Base-by-base conservation (phyloP, 2,329 filamentous ascomycete genomes). In the Dendrostoma leiphaemia region DNA sequence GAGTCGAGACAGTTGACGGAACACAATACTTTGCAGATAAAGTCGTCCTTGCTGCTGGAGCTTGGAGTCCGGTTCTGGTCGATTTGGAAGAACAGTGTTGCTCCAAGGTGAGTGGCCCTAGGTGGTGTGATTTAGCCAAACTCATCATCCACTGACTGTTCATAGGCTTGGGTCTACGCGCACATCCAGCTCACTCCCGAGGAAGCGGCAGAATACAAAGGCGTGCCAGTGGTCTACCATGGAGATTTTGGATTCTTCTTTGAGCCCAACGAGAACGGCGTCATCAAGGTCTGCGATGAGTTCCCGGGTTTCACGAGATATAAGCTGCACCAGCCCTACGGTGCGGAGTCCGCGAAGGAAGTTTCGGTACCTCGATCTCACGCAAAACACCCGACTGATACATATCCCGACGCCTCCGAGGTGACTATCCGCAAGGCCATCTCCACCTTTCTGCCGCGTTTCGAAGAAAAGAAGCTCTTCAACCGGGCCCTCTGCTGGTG, bases 231-330 rank as follows among this genome's bases (percentile, higher is more conserved):
- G 0, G 65, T 78, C 1, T 78, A 77, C 59, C 73, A 79, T 32
- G 69, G 74, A 40, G 73, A 74, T 5, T 64, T 72, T 28, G 76
- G 76, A 1, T 79, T 78, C 64, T 78, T 78, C 64, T 78, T 79
- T 63, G 75, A 78, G 53, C 71, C 73, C 1, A 71, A 72, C 47
- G 72, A 73, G 63, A 68, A 66, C 9, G 69, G 71, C 3, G 56
- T 70, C 43, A 65, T 71, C 50, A 71, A 71, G 28, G 65, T 71
- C 35, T 71, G 69, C 57, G 68, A 71, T 57, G 69, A 71, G 55
- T 71, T 71, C 52, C 68, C 69, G 2, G 69, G 69, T n/a, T 76
- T 72, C 59, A 71, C 64, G 31, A 65, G 65, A 7, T 70, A 66
- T 59, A 67, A 67, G 56, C 51, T 56, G 29, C 67, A 68, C 41